These are phyloP conservation scores for Tubosaeta brunneosetosa DNA, from an alignment of 768 basidiomycete species.

Conservation along the genomic window DNA sequence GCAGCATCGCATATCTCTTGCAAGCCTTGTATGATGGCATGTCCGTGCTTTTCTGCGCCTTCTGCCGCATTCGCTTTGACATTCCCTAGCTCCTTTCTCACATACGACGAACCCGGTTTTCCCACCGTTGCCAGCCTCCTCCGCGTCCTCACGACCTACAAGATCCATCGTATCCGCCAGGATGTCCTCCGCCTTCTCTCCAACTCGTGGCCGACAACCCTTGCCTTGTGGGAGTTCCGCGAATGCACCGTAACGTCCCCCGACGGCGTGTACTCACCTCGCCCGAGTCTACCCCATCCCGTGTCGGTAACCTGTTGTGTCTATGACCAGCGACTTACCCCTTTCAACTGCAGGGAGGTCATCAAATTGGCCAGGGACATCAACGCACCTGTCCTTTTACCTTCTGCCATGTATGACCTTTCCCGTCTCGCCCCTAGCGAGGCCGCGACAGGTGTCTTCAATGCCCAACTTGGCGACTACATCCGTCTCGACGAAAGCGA, in stretches of 20 bases:
- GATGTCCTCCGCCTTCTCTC: constrained; percentile 53
- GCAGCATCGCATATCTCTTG: constrained; percentile 56
- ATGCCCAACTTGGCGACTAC: constrained; percentile 35
- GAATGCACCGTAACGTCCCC: constrained; percentile 52
- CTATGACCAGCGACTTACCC: constrained; percentile 4
- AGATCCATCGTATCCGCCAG: constrained; percentile 51
- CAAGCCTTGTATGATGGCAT: constrained; percentile 67
- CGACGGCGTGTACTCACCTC: constrained; percentile 53
- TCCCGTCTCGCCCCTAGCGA: constrained; percentile 64
- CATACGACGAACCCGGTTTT: constrained; percentile 49
- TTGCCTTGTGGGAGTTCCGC: constrained; percentile 61
- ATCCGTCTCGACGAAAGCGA: constrained; percentile 44
- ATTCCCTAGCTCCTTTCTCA: constrained; percentile 39
- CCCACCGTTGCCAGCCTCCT: constrained; percentile 51
- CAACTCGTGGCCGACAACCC: constrained; percentile 55
- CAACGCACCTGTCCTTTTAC: constrained; percentile 53
- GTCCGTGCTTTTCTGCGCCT: constrained; percentile 36
- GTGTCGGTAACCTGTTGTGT: constrained; percentile 43
- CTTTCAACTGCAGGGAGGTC: constrained; percentile 41
- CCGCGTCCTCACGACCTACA: constrained; percentile 60
- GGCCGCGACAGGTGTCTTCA: constrained; percentile 49
- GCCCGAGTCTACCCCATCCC: constrained; percentile 56
- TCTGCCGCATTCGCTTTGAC: constrained; percentile 13
- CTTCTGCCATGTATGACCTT: constrained; percentile 77
- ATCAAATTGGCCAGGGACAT: constrained; percentile 63